Base-by-base conservation (phyloP, 352 stramenopile genomes). In the Thalassiosira hispida region DNA sequence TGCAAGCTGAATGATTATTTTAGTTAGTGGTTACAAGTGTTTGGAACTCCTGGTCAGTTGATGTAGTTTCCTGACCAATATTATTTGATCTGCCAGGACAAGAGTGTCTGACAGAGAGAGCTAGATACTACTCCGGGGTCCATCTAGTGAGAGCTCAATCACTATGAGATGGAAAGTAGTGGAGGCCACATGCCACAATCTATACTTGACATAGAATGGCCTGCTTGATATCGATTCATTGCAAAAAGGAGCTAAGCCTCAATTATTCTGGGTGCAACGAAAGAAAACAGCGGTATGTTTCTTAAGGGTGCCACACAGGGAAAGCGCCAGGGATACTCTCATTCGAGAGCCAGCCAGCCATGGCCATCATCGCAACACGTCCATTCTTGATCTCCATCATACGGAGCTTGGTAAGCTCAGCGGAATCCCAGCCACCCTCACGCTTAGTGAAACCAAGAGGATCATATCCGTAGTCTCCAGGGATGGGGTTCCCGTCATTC, bases 301-400 rank as follows among this genome's bases (percentile, higher is more conserved):
- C 42, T 87, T 90, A 90, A 49, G 86, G 86, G 64, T 91, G 86
- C 80, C 83, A 90, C 5, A 89, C 80, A 57, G 83, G 83, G 65
- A 91, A 68, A 44, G 86, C 60, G 66, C 86, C 83, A 35, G 86
- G 83, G 66, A 91, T 89, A 49, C 63, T 77, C 62, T 91, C 85
- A 33, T 89, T 78, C 3, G 79, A 73, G 57, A 90, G 83, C 83
- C 85, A 91, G 60, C 61, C 85, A 63, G 83, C 76, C 55, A 91
- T 91, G 61, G 85, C 81, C 77, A 91, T 84, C 85, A 91, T 90
- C 20, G 83, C 86, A 67, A 92, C 67, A 67, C 86, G 80, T 79
- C 86, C 86, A 69, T 92, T 92, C 65, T 92, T 92, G 61, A 92
- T 89, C 66, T 92, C 86, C 70, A 89, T 90, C 68, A 90, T 77